Evolutionary conservation across 495 filamentous ascomycete species (phyloP).

Genomic region (Xylaria flabelliformis): DNA sequence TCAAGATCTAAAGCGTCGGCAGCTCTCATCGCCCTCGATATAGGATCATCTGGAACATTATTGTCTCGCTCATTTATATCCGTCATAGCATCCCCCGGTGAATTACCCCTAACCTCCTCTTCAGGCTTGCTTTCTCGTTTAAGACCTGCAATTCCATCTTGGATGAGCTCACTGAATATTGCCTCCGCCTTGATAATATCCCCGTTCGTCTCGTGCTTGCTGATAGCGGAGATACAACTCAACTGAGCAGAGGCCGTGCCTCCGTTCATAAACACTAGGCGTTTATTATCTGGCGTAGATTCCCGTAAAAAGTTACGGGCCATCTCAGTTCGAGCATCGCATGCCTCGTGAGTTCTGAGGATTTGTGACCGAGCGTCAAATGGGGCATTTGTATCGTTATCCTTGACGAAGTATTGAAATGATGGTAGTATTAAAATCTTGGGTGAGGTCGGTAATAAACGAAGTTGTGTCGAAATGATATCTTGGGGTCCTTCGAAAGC

Average conservation of each 20-base stretch:
- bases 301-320: constrained; percentile 53
- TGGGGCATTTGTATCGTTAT: constrained; percentile 26
- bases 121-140: constrained; percentile 23
- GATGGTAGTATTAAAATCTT: constrained; percentile 57
- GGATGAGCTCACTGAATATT: constrained; percentile 51
- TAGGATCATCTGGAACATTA: constrained; percentile 43
- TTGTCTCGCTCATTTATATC: constrained; percentile 21
- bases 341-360: constrained; percentile 49
- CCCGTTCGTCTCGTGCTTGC: constrained; percentile 48
- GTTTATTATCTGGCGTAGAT: constrained; percentile 47
- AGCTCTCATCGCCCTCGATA: constrained; percentile 54
- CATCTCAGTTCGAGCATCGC: constrained; percentile 46
- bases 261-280: constrained; percentile 59
- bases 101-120: constrained; percentile 1
- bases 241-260: constrained; percentile 54
- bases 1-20: constrained; percentile 57
- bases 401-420: constrained; percentile 45
- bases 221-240: constrained; percentile 52
- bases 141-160: constrained; percentile 50
- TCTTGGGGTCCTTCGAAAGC: constrained; percentile 59
- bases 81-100: background rate
- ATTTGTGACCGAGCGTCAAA: constrained; percentile 51
- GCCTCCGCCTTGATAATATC: constrained; percentile 50
- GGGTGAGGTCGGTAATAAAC: constrained; percentile 55
- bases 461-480: constrained; percentile 56